Evolutionary conservation across 768 basidiomycete species (phyloP), one percentile per base, ranked within the genome.

Genomic region (Tylopilus sp.): DNA sequence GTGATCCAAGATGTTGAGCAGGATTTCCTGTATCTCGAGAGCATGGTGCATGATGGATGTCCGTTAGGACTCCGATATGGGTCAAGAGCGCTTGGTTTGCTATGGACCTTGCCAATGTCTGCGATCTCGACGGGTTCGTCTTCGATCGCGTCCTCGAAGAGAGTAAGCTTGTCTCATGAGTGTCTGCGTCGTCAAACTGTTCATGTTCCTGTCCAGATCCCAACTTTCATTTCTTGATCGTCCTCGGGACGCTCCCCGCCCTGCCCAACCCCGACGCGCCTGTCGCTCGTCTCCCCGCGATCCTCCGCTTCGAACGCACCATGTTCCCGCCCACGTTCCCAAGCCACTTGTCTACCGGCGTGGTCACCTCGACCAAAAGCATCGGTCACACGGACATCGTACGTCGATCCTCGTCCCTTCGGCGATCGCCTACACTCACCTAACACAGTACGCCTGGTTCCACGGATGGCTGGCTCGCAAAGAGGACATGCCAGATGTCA

Each of bases 281-380:
- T n/a, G 60, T 35, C 17, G 47, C 51, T 1, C 65, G 71, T n/a
- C 67, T 75, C 2, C 73, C 74, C 28, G 82, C 87, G 3, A 84
- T 95, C 55, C 61, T 94, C n/a, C 80, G 85, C 33, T 71, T 95
- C 35, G 88, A 92, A 65, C 91, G 85, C 64, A 85, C 85, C 0
- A 78, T 86, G 2, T 74, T 94, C 50, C 70, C 79, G n/a, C 52
- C 73, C 8, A 65, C 73, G 7, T 60, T 71, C 18, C 70, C 21
- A 53, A 65, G 15, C 49, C 62, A 22, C 61, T 79, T 50, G 70
- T 83, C 62, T 57, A 70, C 53, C 22, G 57, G 67, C 0, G 36
- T 71, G 42, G 49, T 86, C 17, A 66, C 73, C 42, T 72, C 69
- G 20, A 70, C 79, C 3, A 67, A 78, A 42, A 62, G 75, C 6